A percentile compares a stretch with the other conserved stretches of the same genome.
phyloP scores from a whole-genome alignment of 306 rosid genomes.

The Corylus heterophylla region DNA sequence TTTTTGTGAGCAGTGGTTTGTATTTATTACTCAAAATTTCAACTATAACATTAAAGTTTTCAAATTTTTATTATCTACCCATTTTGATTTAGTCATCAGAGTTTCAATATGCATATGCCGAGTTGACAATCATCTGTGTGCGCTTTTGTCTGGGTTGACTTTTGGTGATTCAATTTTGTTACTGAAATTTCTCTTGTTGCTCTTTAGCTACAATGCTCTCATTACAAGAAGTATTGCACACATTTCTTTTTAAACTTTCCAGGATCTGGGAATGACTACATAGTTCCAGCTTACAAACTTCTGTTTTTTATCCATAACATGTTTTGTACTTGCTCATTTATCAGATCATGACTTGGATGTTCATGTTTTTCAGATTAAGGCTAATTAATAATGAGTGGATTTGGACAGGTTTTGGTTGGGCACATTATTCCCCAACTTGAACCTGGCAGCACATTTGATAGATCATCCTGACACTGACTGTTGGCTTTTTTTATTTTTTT shows the following conservation, averaged over 20 bases:
- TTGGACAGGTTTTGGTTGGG: slow-evolving; percentile 2
- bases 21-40: background rate
- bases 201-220: background rate
- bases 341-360: background rate
- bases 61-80: background rate
- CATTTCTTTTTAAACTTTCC: background rate
- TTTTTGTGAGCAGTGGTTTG: background rate
- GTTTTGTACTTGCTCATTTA: background rate
- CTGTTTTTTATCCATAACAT: background rate
- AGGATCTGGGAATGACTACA: background rate
- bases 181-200: background rate
- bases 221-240: background rate
- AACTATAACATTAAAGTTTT: background rate
- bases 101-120: background rate
- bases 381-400: background rate
- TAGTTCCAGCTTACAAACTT: background rate
- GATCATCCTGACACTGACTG: background rate
- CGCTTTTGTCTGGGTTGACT: background rate
- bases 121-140: background rate
- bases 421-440: background rate
- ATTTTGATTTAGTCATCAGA: background rate
- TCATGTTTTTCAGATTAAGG: background rate
- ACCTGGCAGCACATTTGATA: background rate
- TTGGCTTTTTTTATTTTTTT: background rate
- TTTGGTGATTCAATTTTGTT: background rate